Conservation (phyloP, 257 asterid species). For the Fraxinus americana region DNA sequence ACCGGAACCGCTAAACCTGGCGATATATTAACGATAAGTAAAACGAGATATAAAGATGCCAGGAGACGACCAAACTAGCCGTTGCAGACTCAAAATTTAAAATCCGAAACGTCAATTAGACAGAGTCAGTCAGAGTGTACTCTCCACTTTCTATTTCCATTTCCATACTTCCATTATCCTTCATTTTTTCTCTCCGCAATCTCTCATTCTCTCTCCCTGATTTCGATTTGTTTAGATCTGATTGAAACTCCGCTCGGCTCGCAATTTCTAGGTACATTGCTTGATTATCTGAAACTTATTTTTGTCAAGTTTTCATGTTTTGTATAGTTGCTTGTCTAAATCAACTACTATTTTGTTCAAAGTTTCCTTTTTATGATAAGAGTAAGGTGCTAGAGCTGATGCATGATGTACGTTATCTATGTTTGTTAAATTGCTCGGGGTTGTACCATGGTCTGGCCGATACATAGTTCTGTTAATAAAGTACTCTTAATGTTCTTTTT, state of each 20-base stretch:
- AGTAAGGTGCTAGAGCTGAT: constrained; percentile 16
- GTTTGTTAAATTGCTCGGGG: not conserved
- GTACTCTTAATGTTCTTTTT: not conserved
- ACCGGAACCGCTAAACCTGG: not conserved
- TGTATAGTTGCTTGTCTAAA: not conserved
- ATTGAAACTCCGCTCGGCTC: constrained; percentile 12
- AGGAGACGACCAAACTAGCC: constrained; percentile 57
- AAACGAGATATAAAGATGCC: constrained; percentile 1
- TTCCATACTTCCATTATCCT: not conserved
- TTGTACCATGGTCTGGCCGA: constrained; percentile 12
- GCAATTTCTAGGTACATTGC: constrained; percentile 25
- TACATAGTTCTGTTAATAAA: no score
- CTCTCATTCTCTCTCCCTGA: no score
- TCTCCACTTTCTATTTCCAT: constrained; percentile 9
- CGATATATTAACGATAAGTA: constrained; percentile 26
- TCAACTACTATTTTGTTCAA: not conserved
- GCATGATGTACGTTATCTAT: not conserved
- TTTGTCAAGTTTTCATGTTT: constrained; percentile 1
- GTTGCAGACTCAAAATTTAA: constrained; percentile 49
- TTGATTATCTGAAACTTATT: constrained; percentile 15
- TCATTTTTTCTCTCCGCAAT: not conserved
- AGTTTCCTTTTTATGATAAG: constrained; percentile 4
- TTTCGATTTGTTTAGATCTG: constrained; percentile 25
- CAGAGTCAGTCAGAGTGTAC: not conserved
- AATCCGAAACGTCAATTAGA: constrained; percentile 27